phyloP scores from a whole-genome alignment of 768 basidiomycete species.

The Mycena metata region DNA sequence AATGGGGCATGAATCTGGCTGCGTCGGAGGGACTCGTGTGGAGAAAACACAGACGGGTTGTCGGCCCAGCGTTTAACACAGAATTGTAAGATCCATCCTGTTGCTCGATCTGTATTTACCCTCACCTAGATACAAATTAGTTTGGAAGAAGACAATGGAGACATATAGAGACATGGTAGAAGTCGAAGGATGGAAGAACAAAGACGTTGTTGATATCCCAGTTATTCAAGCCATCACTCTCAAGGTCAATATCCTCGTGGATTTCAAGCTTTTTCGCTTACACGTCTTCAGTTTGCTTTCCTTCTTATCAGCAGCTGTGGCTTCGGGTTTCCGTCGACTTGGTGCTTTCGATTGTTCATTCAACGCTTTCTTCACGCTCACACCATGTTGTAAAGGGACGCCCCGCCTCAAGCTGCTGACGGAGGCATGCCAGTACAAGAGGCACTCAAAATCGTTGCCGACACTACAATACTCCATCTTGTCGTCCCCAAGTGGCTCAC shows the following conservation, averaged over 20 bases:
- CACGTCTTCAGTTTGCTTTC: constrained; percentile 53
- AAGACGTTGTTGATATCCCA: constrained; percentile 46
- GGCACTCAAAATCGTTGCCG: constrained; percentile 52
- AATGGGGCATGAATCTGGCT: constrained; percentile 51
- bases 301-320: constrained; percentile 61
- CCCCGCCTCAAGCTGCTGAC: constrained; percentile 52
- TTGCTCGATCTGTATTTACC: background rate
- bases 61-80: constrained; percentile 49
- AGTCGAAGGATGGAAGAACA: constrained; percentile 51
- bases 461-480: constrained; percentile 44
- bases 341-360: constrained; percentile 41
- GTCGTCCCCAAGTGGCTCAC: constrained; percentile 55
- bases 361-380: background rate
- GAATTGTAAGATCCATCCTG: constrained; percentile 35
- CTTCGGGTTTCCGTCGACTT: constrained; percentile 60
- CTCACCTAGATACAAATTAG: constrained; percentile 52
- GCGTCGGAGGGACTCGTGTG: constrained; percentile 48
- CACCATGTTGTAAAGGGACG: constrained; percentile 23
- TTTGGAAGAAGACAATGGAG: constrained; percentile 55
- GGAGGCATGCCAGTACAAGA: constrained; percentile 56
- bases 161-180: constrained; percentile 57
- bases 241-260: constrained; percentile 44
- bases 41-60: constrained; percentile 51
- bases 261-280: background rate
- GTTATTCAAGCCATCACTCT: constrained; percentile 51